Evolutionary conservation across 2,329 filamentous ascomycete species (phyloP), one percentile per base, ranked within the genome.

Genomic region (Sporothrix brasiliensis): DNA sequence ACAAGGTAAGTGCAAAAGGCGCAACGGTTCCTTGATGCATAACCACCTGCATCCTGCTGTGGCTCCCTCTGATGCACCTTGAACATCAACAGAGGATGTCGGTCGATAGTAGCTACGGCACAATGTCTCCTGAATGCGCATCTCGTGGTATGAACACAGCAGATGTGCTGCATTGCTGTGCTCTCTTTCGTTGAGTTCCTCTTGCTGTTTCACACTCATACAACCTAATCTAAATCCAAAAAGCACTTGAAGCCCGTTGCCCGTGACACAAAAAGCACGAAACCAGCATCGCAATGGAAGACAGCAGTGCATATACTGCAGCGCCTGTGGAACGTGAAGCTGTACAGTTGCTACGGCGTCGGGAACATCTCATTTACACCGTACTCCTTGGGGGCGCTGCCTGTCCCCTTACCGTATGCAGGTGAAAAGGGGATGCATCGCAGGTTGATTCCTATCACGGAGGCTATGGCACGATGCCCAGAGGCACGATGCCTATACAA

Each of bases 401-500:
- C 34, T 21, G 34, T 10, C 56, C 56, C 34, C 56, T 44, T 61
- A 44, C 34, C 16, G 34, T 60, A 60, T 60, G 56, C 56, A 60
- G n/a, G 34, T 44, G 34, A 19, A 60, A 60, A 60, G 56, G 56
- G 56, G 56, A 60, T 9, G 56, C 30, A 7, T 21, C 14, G 4
- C 4, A n/a, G 9, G 21, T 14, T 11, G 13, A 14, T 24, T 61
- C 34, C n/a, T 61, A 24, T 61, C 34, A 44, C 34, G 13, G 24
- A 34, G 34, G 34, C n/a, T 11, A 61, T 61, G 14, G 19, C 56
- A 21, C 41, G 4, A 19, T 19, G 19, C 27, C 21, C 14, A 27
- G 2, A 58, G 30, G 30, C 30, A 58, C 54, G 27, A 21, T 60
- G 19, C 10, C 56, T 34, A 61, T 19, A 44, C 24, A 44, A 44